Conservation (phyloP, 2,329 filamentous ascomycete species). For the Alternaria burnsii region DNA sequence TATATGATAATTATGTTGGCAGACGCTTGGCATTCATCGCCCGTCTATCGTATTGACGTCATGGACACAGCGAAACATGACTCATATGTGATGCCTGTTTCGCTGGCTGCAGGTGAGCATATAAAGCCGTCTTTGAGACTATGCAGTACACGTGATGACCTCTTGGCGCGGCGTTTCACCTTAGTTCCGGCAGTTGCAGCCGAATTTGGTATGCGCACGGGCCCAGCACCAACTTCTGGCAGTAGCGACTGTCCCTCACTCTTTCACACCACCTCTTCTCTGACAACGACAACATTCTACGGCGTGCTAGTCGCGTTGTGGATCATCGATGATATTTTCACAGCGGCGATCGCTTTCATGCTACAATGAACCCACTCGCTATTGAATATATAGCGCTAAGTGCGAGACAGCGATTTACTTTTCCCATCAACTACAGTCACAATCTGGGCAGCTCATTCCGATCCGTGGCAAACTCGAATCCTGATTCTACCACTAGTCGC, state of each 20-base stretch:
- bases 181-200: neutral
- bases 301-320: neutral
- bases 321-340: neutral
- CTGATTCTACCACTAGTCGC: neutral
- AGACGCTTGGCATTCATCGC: too few species aligned
- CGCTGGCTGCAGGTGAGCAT: neutral
- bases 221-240: slow-evolving; percentile 5
- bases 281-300: neutral
- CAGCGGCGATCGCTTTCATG: slow-evolving; percentile 2
- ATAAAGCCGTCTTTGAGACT: neutral
- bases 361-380: slow-evolving; percentile 6
- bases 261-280: neutral
- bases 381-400: neutral
- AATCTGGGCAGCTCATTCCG: neutral
- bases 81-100: neutral
- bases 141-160: slow-evolving; percentile 7
- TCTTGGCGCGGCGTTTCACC: slow-evolving; percentile 19
- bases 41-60: neutral
- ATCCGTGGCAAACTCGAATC: neutral
- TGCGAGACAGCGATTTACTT: neutral
- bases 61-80: neutral
- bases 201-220: slow-evolving; percentile 8
- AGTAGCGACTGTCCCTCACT: neutral
- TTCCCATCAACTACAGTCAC: neutral
- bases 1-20: neutral